A percentile compares a stretch with the other conserved stretches of the same genome.
Conservation (phyloP, 129 eudicot species). For the Solidago caesia region DNA sequence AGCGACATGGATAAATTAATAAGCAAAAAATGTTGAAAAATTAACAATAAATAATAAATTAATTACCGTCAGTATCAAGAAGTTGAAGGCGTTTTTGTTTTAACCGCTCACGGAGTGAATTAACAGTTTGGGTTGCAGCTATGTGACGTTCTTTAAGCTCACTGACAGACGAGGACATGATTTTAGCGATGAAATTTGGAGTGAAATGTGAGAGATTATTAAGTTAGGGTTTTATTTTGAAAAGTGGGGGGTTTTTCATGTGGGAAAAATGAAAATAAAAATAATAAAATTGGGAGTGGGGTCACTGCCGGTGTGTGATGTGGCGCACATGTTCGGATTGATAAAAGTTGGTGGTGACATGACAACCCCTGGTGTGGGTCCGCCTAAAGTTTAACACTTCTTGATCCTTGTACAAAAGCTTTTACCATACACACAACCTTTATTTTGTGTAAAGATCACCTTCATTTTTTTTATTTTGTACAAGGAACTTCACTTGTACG, state of each 20-base stretch:
- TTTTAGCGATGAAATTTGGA: background rate
- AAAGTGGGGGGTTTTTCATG: conserved; percentile 1
- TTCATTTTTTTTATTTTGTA: too few species aligned
- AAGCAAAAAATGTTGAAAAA: background rate
- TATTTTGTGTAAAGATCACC: too few species aligned
- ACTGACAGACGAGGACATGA: conserved; percentile 55
- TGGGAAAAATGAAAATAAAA: background rate
- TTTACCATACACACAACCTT: too few species aligned
- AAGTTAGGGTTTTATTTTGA: conserved; percentile 23
- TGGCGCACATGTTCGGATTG: conserved; percentile 17
- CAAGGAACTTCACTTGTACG: too few species aligned
- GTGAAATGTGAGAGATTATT: conserved; percentile 13
- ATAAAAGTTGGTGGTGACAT: conserved; percentile 1
- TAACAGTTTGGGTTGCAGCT: conserved; percentile 75
- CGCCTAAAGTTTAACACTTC: too few species aligned
- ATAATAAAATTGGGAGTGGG: too few species aligned
- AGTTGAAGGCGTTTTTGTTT: conserved; percentile 69
- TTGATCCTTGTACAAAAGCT: too few species aligned
- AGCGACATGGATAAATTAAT: background rate
- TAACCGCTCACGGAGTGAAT: conserved; percentile 64
- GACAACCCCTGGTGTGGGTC: too few species aligned
- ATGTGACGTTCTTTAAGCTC: conserved; percentile 81
- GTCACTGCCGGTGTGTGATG: conserved; percentile 6
- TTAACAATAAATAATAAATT: background rate
- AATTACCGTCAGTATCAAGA: conserved; percentile 79